phyloP scores from a whole-genome alignment of 108 stramenopile species.

The Bacterosira constricta region DNA sequence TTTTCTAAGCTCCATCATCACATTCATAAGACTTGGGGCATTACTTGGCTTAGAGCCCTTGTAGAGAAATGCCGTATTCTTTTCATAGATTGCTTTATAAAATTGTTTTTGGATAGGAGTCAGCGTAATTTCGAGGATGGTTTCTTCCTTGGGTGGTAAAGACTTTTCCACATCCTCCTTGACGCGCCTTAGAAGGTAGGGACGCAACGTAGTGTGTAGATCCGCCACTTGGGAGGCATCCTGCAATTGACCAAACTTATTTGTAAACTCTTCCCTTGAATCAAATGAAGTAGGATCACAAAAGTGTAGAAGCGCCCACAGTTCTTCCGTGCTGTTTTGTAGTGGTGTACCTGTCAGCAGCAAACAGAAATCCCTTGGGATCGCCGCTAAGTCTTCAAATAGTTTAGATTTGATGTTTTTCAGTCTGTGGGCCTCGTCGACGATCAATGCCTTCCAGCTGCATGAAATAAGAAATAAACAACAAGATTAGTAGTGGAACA shows the following conservation, averaged over 20 bases:
- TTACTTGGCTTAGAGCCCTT: constrained; percentile 85
- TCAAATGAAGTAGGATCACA: constrained; percentile 69
- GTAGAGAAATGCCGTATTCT: constrained; percentile 90
- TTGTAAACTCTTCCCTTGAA: constrained; percentile 77
- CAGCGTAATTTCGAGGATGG: constrained; percentile 94
- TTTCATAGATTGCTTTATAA: constrained; percentile 97
- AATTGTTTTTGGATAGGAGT: constrained; percentile 96
- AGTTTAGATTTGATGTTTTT: constrained; percentile 84
- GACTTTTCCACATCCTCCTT: constrained; percentile 98
- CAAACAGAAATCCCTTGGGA: constrained; percentile 84
- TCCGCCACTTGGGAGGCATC: constrained; percentile 88
- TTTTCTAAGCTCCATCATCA: constrained; percentile 98
- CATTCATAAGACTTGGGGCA: constrained; percentile 93
- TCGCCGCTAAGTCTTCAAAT: constrained; percentile 74
- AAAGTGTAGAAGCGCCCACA: constrained; percentile 92
- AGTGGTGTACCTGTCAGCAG: constrained; percentile 98
- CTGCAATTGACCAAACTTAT: constrained; percentile 84
- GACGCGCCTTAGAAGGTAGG: constrained; percentile 94
- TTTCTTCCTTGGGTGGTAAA: constrained; percentile 97
- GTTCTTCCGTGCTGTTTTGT: constrained; percentile 95
- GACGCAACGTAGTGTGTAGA: constrained; percentile 90
- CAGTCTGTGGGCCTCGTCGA: constrained; percentile 95
- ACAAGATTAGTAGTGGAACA: not conserved
- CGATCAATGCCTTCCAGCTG: constrained; percentile 86
- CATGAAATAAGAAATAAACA: not conserved